Evolutionary conservation across 140 eudicot genomes (phyloP), one percentile per base, ranked within the genome.

Genomic region (Oenanthe javanica): DNA sequence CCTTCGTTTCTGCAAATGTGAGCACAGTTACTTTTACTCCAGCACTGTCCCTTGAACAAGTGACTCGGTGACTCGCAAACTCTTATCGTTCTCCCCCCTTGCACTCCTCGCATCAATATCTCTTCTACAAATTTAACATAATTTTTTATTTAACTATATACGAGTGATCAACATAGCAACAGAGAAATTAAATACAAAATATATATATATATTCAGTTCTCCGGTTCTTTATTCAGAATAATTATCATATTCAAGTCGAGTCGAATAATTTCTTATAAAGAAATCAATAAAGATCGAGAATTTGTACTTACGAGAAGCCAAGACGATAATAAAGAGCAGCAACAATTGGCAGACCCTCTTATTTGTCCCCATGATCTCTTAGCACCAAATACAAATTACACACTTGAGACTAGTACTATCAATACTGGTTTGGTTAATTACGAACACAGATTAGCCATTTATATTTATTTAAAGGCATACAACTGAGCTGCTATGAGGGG

Each of bases 21-120:
- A 11, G 67, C 85, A n/a, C 88, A 85, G 79, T 84, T 84, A 9
- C 12, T 15, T 9, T 78, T 77, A 27, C 84, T 84, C 70, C 69
- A 54, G 64, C 87, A 84, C 31, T 36, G 55, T 13, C 87, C 87
- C 2, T 10, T 77, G 72, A 84, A 84, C 49, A 40, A 7, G 42
- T 77, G 85, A 82, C 87, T 84, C 50, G n/a, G 77, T 1, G 87
- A 84, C 77, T 84, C 84, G 27, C 87, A 84, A 0, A 66, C 18
- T 76, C 87, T 70, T 15, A 31, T 9, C 57, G 8, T 36, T 74
- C 55, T 74, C 2, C 55, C 77, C 38, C 15, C 82, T 77, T 27
- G 67, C 14, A 23, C 76, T 21, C 15, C 50, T 19, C 23, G 63
- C 79, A 75, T 45, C 11, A 75, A 12, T 1, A 13, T 12, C 42